These are phyloP conservation scores for Nidularia pulvinata DNA, from an alignment of 768 basidiomycete genomes.

Conservation along the genomic window DNA sequence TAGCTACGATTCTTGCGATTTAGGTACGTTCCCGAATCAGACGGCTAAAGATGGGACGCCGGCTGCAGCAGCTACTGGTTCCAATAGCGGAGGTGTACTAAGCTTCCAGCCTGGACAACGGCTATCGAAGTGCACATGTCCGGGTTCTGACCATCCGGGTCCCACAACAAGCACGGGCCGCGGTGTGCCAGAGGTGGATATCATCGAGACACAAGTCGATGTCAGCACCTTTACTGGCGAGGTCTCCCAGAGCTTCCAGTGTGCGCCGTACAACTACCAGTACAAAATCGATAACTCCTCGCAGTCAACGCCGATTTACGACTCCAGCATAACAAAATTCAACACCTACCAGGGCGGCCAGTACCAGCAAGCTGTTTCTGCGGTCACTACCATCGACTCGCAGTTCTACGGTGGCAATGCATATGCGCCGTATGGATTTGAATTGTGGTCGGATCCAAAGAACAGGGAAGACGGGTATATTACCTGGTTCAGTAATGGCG, in stretches of 20 bases:
- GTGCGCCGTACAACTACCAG: slow-evolving; percentile 75
- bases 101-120: slow-evolving; percentile 88
- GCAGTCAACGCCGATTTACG: slow-evolving; percentile 52
- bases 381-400: slow-evolving; percentile 53
- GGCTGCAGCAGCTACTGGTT: slow-evolving; percentile 52
- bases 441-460: slow-evolving; percentile 79
- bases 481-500: slow-evolving; percentile 76
- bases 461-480: slow-evolving; percentile 72
- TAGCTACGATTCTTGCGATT: slow-evolving; percentile 82
- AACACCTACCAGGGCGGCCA: slow-evolving; percentile 73
- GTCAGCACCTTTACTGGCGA: slow-evolving; percentile 46
- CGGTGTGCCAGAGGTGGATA: slow-evolving; percentile 91
- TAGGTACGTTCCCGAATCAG: slow-evolving; percentile 87
- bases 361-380: slow-evolving; percentile 78
- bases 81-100: slow-evolving; percentile 46
- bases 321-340: slow-evolving; percentile 45
- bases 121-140: slow-evolving; percentile 86
- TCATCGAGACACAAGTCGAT: slow-evolving; percentile 84
- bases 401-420: slow-evolving; percentile 52
- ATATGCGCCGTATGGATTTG: slow-evolving; percentile 71
- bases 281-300: slow-evolving; percentile 60
- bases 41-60: slow-evolving; percentile 62
- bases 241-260: slow-evolving; percentile 82
- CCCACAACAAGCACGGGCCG: slow-evolving; percentile 69
- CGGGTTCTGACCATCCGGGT: slow-evolving; percentile 86